These are phyloP conservation scores for Cairneyella variabilis DNA, from an alignment of 495 filamentous ascomycete species.

Conservation along the genomic window DNA sequence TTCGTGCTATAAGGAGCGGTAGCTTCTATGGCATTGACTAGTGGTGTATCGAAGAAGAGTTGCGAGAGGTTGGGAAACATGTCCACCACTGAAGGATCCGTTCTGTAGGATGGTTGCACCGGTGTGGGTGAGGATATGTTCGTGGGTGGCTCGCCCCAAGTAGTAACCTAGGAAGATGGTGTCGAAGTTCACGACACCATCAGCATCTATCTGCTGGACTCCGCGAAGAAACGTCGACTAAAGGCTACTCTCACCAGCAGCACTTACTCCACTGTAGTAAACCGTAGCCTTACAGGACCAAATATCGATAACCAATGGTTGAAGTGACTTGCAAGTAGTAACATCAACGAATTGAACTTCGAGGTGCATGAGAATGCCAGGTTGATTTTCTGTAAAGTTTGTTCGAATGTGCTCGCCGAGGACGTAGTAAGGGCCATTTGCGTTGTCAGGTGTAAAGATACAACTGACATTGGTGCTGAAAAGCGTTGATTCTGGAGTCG, in stretches of 20 bases:
- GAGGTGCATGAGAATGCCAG: constrained; percentile 47
- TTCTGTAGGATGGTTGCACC: constrained; percentile 40
- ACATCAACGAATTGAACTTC: constrained; percentile 54
- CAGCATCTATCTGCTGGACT: constrained; percentile 43
- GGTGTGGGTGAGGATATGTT: constrained; percentile 46
- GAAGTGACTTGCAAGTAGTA: constrained; percentile 44
- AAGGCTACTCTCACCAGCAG: constrained; percentile 31
- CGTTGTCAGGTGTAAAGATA: constrained; percentile 45
- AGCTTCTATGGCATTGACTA: constrained; percentile 43
- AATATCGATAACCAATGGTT: constrained; percentile 45
- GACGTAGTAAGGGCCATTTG: constrained; percentile 53
- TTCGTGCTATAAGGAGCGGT: constrained; percentile 52
- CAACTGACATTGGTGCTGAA: constrained; percentile 49
- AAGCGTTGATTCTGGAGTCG: constrained; percentile 42
- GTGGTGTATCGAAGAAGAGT: constrained; percentile 56
- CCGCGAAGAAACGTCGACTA: constrained; percentile 47
- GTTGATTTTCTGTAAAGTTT: constrained; percentile 42
- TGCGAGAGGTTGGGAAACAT: constrained; percentile 54
- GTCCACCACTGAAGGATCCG: constrained; percentile 44
- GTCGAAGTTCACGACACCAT: constrained; percentile 51
- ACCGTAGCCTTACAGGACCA: constrained; percentile 55
- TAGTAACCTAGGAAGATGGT: constrained; percentile 60
- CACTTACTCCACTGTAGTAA: constrained; percentile 38
- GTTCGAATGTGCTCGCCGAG: constrained; percentile 50
- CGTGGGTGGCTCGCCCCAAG: constrained; percentile 49